These are phyloP conservation scores for Tubosaeta brunneosetosa DNA, from an alignment of 768 basidiomycete species.

Conservation along the genomic window DNA sequence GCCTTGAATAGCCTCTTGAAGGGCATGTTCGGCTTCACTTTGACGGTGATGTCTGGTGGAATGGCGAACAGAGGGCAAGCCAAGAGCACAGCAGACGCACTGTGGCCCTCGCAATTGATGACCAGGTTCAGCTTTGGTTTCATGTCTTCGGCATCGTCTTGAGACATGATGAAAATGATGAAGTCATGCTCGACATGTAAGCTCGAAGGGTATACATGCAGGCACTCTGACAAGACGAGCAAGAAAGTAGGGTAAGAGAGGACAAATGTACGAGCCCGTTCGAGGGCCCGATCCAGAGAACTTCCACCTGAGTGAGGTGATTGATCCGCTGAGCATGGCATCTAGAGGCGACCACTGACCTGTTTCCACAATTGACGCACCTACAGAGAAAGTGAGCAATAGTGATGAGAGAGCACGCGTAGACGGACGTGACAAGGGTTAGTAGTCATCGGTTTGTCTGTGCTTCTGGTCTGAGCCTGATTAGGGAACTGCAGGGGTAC, in stretches of 20 bases:
- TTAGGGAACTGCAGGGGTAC: too few relatives aligned
- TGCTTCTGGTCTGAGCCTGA: conserved; percentile 95
- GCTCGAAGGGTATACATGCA: conserved; percentile 16
- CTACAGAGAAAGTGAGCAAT: conserved; percentile 26
- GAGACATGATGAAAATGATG: conserved; percentile 19
- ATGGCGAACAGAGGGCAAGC: not conserved
- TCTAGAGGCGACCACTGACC: conserved; percentile 29
- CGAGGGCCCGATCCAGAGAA: conserved; percentile 44
- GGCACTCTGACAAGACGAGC: not conserved
- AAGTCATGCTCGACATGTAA: conserved; percentile 11
- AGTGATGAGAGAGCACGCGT: not conserved
- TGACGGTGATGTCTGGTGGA: conserved; percentile 55
- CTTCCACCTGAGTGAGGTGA: conserved; percentile 46
- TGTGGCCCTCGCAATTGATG: conserved; percentile 49
- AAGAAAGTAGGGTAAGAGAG: conserved; percentile 7
- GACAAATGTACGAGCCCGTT: not conserved
- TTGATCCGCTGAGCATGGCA: not conserved
- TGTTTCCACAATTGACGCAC: conserved; percentile 65
- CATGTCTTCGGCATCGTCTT: conserved; percentile 43
- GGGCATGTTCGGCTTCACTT: conserved; percentile 59
- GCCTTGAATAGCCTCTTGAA: conserved; percentile 66
- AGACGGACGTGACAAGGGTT: conserved; percentile 77
- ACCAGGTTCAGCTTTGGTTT: conserved; percentile 69
- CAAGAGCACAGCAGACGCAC: conserved; percentile 31
- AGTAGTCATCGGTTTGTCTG: conserved; percentile 99